phyloP scores from a whole-genome alignment of 306 rosid genomes.

The Vigna mungo region DNA sequence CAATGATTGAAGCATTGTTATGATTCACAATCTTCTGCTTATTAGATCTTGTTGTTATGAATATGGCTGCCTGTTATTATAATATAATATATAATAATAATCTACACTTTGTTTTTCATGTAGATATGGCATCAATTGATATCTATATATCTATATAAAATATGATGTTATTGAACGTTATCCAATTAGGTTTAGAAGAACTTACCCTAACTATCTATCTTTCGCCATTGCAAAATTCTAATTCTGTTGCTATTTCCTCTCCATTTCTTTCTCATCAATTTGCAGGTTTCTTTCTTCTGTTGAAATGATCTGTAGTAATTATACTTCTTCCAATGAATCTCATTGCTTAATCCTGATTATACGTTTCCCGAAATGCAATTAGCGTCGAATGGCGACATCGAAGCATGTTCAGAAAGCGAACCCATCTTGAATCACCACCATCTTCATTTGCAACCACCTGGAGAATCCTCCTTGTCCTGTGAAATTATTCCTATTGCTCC shows the following conservation, averaged over 20 bases:
- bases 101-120: neutral
- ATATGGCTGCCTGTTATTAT: neutral
- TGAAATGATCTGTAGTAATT: conserved; percentile 68
- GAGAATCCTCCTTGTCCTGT: conserved; percentile 68
- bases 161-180: neutral
- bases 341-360: conserved; percentile 50
- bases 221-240: conserved; percentile 2
- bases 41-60: conserved; percentile 19
- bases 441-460: conserved; percentile 53
- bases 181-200: neutral
- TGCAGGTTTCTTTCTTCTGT: conserved; percentile 60
- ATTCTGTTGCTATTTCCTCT: conserved; percentile 7
- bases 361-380: conserved; percentile 78
- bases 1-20: neutral
- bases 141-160: neutral
- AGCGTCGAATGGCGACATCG: conserved; percentile 65
- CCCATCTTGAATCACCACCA: conserved; percentile 87
- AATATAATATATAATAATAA: neutral
- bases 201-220: conserved; percentile 3
- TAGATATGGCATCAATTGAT: neutral
- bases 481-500: conserved; percentile 66
- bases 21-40: conserved; percentile 1
- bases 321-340: conserved; percentile 61
- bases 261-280: conserved; percentile 9
- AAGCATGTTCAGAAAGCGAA: conserved; percentile 67